Evolutionary conservation across 106 monocot genomes (phyloP), one percentile per base, ranked within the genome.

Genomic region (Triglochin maritima): DNA sequence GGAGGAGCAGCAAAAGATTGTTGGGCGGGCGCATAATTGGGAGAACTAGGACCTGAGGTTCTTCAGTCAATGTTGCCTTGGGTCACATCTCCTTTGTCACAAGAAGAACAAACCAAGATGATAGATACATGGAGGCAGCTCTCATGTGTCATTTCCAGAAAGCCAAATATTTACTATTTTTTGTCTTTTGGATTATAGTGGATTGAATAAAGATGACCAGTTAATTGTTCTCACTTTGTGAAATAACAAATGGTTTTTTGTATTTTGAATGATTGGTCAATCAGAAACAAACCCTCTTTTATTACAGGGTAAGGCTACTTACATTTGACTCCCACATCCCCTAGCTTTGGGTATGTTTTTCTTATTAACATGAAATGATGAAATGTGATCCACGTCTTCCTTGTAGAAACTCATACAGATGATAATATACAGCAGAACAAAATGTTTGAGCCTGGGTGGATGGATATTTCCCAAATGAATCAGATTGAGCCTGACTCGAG

Each of bases 371-470:
- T 29, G 29, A 29, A 29, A 29, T 29, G 29, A 29, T 29, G 29
- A 29, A 29, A 29, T 29, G 29, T 29, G 29, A 29, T 50, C 46
- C 29, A 29, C 29, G 15, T 4, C 60, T 71, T 44, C 51, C 70
- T 17, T 63, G 56, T 60, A 92, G 98, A 72, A 60, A 47, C 56
- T 67, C 86, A 86, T 49, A 70, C 74, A 56, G 87, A 81, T 71
- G 92, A 99, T 70, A 81, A 69, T 73, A 17, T 91, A 43, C 77
- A 89, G 44, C 92, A 86, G 62, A 83, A 15, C 57, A 83, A 92
- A 71, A 89, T 86, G 88, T 99, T 99, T 64, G 92, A 92, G 59
- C 98, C 98, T 67, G 98, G 98, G 9, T 99, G 98, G 98, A 92
- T 89, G 45, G 98, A 92, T 79, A 99, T 92, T 62, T 99, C 92